These are phyloP conservation scores for Cutaneotrichosporon cutaneum DNA, from an alignment of 1,284 basidiomycete species.

Conservation along the genomic window DNA sequence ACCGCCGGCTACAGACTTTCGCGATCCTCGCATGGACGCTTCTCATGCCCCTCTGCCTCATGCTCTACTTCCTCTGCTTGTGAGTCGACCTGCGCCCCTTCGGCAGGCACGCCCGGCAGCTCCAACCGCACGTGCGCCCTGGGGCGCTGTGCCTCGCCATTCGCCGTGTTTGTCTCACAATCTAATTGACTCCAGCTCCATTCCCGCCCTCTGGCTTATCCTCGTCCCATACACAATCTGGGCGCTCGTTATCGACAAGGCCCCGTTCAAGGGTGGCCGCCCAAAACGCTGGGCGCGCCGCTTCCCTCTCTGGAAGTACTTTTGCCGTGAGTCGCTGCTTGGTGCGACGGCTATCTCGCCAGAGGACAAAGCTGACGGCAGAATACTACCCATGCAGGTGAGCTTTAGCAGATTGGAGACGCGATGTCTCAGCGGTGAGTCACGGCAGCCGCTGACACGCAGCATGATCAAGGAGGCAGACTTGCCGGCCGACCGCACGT, in stretches of 20 bases:
- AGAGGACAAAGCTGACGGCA: slow-evolving; percentile 54
- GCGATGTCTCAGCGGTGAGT: not conserved
- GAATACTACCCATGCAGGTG: slow-evolving; percentile 77
- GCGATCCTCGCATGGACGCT: slow-evolving; percentile 85
- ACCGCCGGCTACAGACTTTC: slow-evolving; percentile 74
- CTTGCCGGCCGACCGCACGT: slow-evolving; percentile 83
- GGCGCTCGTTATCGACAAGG: slow-evolving; percentile 69
- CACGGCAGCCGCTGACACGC: not conserved
- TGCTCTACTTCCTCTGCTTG: slow-evolving; percentile 75
- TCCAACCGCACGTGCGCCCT: not conserved
- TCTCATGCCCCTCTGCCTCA: slow-evolving; percentile 68
- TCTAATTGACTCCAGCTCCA: slow-evolving; percentile 61
- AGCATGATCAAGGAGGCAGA: slow-evolving; percentile 66
- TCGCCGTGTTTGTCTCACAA: not conserved
- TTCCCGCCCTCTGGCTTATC: slow-evolving; percentile 84
- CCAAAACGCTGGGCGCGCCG: slow-evolving; percentile 74
- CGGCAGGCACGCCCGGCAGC: not conserved
- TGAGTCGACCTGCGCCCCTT: slow-evolving; percentile 54
- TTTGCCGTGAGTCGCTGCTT: slow-evolving; percentile 35
- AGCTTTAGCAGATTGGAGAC: not conserved
- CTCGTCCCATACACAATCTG: slow-evolving; percentile 79
- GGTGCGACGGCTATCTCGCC: not conserved
- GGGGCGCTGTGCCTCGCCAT: not conserved
- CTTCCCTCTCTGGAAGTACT: slow-evolving; percentile 66
- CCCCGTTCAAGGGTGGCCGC: slow-evolving; percentile 75